Evolutionary conservation across 2,329 filamentous ascomycete species (phyloP), one percentile per base, ranked within the genome.

Genomic region (Calonectria henricotiae): DNA sequence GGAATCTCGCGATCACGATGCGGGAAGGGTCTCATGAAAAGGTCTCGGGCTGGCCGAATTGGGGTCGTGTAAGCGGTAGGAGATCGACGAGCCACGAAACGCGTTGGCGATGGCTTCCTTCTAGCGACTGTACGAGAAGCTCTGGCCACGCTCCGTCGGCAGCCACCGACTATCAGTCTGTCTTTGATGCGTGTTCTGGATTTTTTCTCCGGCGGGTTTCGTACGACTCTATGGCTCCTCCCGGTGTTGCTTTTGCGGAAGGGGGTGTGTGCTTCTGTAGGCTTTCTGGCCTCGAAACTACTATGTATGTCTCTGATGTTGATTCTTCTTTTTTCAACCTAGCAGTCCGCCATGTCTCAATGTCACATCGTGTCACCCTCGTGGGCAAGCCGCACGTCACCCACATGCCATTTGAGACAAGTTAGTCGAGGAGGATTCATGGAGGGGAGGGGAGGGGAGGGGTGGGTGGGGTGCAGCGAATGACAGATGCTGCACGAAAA

Each of bases 331-430:
- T 39, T n/a, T 49, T 47, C 39, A 35, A 44, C 41, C 39, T 20
- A 15, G 35, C 13, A 20, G 30, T 27, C 35, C 47, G 39, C n/a
- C 27, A 25, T 46, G 49, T 55, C 41, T 67, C 55, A 32, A 5
- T 58, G 49, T 32, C 23, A 54, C 39, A n/a, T 65, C 49, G 64
- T 61, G 51, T 30, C 23, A 23, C 54, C 64, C 54, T 47, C 64
- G 41, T 62, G 64, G 54, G 32, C 54, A 41, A 55, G 64, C 30
- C 30, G 54, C 64, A 67, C 43, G 64, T 67, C 43, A 67, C 35
- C 13, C 30, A 51, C 41, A 23, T 67, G 54, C 47, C 64, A 65
- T 20, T 67, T 51, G 17, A 67, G 64, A 62, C 64, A 61, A 32
- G 43, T 67, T 54, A 67, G 32, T 51, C 41, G 35, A n/a, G 46